Conservation (phyloP, 2,329 filamentous ascomycete genomes). For the Beauveria australis region DNA sequence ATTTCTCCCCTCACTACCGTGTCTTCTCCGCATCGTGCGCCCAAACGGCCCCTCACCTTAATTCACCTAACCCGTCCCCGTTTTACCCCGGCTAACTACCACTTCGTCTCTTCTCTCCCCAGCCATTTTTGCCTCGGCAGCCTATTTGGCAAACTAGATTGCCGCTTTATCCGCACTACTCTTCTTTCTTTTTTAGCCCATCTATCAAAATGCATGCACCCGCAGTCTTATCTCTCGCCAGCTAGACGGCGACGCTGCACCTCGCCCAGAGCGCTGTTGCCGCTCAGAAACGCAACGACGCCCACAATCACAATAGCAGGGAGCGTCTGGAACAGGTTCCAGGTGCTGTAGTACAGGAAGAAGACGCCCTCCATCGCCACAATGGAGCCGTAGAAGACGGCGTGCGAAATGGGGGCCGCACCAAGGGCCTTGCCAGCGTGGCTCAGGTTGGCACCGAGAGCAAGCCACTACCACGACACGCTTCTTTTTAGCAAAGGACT, state of each 20-base stretch:
- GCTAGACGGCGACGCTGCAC: slow-evolving; percentile 82
- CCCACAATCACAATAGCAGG: slow-evolving; percentile 63
- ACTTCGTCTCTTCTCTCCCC: not conserved
- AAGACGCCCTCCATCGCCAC: slow-evolving; percentile 84
- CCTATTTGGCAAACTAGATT: not conserved
- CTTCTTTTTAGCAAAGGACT: not conserved
- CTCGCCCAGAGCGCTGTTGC: slow-evolving; percentile 82
- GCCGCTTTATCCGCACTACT: not conserved
- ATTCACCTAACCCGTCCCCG: slow-evolving; percentile 9
- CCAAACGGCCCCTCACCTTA: slow-evolving; percentile 1
- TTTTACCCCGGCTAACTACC: slow-evolving; percentile 7
- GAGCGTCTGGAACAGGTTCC: slow-evolving; percentile 86
- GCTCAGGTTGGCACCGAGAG: slow-evolving; percentile 73
- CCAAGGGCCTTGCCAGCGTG: slow-evolving; percentile 70
- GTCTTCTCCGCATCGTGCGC: not conserved
- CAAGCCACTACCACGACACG: slow-evolving; percentile 54
- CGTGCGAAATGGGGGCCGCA: slow-evolving; percentile 71
- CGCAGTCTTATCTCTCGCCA: slow-evolving; percentile 46
- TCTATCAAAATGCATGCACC: not conserved
- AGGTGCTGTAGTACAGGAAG: slow-evolving; percentile 85
- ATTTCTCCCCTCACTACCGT: not conserved
- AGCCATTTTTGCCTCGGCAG: slow-evolving; percentile 4
- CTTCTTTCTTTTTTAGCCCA: not conserved
- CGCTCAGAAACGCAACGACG: slow-evolving; percentile 71
- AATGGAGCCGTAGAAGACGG: slow-evolving; percentile 79